Percentiles rank a stretch among this genome's conserved stretches.
Evolutionary conservation across 2,329 filamentous ascomycete species (phyloP).

Genomic region (Acrodontium crateriforme): DNA sequence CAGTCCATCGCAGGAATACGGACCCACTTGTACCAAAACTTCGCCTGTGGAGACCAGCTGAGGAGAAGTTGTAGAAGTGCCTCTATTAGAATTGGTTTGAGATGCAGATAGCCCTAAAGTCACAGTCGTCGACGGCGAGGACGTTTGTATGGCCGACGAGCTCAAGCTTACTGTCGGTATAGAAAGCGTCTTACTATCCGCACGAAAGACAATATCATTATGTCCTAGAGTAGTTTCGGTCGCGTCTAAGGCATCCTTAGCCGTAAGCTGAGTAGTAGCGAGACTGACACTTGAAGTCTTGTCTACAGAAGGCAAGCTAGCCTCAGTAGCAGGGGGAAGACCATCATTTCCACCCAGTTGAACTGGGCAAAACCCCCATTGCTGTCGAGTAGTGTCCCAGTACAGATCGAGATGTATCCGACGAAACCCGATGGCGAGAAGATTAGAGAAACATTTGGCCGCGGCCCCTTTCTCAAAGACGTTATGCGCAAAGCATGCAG

Average conservation of each 20-base stretch:
- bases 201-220: too few species aligned
- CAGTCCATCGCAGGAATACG: slow-evolving; percentile 38
- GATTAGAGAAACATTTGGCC: slow-evolving; percentile 46
- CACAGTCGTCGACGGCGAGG: not conserved
- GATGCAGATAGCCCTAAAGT: not conserved
- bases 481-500: slow-evolving; percentile 44
- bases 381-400: slow-evolving; percentile 42
- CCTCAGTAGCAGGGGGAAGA: too few species aligned
- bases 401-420: slow-evolving; percentile 48
- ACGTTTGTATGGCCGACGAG: not conserved
- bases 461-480: slow-evolving; percentile 40
- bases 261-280: slow-evolving; percentile 5
- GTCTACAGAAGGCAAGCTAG: slow-evolving; percentile 4
- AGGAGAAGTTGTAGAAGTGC: slow-evolving; percentile 1
- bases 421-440: slow-evolving; percentile 46
- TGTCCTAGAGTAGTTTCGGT: not conserved
- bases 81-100: too few species aligned
- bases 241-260: not conserved
- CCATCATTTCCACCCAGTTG: too few species aligned
- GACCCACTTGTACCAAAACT: slow-evolving; percentile 31
- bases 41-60: slow-evolving; percentile 2
- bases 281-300: slow-evolving; percentile 5
- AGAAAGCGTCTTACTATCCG: not conserved
- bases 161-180: too few species aligned
- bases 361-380: slow-evolving; percentile 50